Conservation (phyloP, 805 yeast species). For the Teunomyces pallodes region DNA sequence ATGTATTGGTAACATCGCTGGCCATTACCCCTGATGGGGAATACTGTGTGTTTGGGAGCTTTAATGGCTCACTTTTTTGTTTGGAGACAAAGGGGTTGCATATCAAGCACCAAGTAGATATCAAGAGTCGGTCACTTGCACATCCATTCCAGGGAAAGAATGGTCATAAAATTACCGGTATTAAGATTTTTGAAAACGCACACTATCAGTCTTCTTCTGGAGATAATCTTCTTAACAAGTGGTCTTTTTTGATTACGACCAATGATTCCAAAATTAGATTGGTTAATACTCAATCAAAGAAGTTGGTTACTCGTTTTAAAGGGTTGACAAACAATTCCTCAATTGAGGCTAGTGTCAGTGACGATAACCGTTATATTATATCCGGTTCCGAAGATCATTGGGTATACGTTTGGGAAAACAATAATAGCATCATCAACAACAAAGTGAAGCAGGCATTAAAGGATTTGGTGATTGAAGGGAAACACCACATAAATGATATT, state of each 20-base stretch:
- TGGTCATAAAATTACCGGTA: slow-evolving; percentile 68
- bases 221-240: slow-evolving; percentile 16
- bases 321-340: slow-evolving; percentile 76
- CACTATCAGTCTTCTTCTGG: slow-evolving; percentile 5
- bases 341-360: slow-evolving; percentile 63
- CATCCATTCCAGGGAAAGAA: slow-evolving; percentile 22
- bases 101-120: slow-evolving; percentile 29
- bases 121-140: slow-evolving; percentile 25
- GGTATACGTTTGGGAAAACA: slow-evolving; percentile 75
- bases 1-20: slow-evolving; percentile 71
- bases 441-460: slow-evolving; percentile 32
- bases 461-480: slow-evolving; percentile 35
- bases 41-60: slow-evolving; percentile 68
- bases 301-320: slow-evolving; percentile 63
- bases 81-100: slow-evolving; percentile 65
- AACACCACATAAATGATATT: slow-evolving; percentile 31
- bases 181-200: slow-evolving; percentile 46
- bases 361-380: slow-evolving; percentile 55
- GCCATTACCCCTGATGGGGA: slow-evolving; percentile 67
- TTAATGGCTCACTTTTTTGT: slow-evolving; percentile 64
- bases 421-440: slow-evolving; percentile 40
- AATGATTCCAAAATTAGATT: slow-evolving; percentile 80
- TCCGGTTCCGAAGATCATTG: slow-evolving; percentile 88
- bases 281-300: slow-evolving; percentile 52
- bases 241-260: slow-evolving; percentile 58